Conservation (phyloP, 1,139 yeast species). For the Yamadazyma pseudoaaseri region DNA sequence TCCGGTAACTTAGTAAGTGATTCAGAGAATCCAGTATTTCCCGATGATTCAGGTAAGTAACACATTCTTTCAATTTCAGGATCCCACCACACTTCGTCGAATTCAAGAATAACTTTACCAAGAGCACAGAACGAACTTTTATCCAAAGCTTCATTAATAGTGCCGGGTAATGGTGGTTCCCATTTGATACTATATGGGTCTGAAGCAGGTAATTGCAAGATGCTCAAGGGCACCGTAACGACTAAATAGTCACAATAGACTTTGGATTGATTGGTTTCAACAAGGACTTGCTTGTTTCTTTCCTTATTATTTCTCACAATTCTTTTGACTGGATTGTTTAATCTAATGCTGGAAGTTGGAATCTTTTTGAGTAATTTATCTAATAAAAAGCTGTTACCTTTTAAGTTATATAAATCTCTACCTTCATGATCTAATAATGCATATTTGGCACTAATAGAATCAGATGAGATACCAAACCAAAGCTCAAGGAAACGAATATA, state of each 20-base stretch:
- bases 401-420: slow-evolving; percentile 63
- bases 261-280: slow-evolving; percentile 21
- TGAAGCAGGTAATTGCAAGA: slow-evolving; percentile 43
- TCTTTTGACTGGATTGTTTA: slow-evolving; percentile 44
- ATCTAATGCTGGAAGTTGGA: slow-evolving; percentile 38
- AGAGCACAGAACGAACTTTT: slow-evolving; percentile 65
- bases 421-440: slow-evolving; percentile 70
- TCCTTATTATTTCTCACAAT: slow-evolving; percentile 29
- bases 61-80: slow-evolving; percentile 49
- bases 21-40: slow-evolving; percentile 17
- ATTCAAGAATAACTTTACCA: slow-evolving; percentile 78
- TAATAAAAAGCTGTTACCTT: slow-evolving; percentile 56
- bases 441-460: slow-evolving; percentile 63
- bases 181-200: slow-evolving; percentile 52
- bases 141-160: slow-evolving; percentile 43
- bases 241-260: slow-evolving; percentile 52
- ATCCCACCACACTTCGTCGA: slow-evolving; percentile 69
- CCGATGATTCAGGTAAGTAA: slow-evolving; percentile 34
- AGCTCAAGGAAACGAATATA: slow-evolving; percentile 59
- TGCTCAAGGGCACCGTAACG: slow-evolving; percentile 76
- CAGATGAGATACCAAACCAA: slow-evolving; percentile 79
- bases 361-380: slow-evolving; percentile 41
- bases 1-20: slow-evolving; percentile 19
- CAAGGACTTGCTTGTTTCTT: slow-evolving; percentile 14
- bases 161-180: slow-evolving; percentile 55